These are phyloP conservation scores for Hyaloperonospora brassicae DNA, from an alignment of 352 stramenopile genomes.

Conservation along the genomic window DNA sequence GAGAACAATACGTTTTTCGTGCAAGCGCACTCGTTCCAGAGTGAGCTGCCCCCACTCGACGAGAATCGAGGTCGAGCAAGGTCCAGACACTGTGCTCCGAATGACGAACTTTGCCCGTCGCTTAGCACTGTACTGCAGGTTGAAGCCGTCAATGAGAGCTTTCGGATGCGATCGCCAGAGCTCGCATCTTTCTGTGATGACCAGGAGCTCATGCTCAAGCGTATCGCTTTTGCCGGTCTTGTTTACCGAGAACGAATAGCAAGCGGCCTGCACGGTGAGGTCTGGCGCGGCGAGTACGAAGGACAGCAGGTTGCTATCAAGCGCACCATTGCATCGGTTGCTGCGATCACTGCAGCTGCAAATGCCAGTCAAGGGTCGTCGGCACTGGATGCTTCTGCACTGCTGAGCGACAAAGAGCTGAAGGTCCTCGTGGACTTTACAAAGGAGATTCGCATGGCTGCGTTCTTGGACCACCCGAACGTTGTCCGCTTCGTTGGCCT, in stretches of 20 bases:
- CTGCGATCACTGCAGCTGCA: conserved; percentile 6
- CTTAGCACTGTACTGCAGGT: conserved; percentile 22
- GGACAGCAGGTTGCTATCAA: conserved; percentile 51
- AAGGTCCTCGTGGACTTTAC: conserved; percentile 34
- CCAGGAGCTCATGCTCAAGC: conserved; percentile 34
- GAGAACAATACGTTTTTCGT: conserved; percentile 27
- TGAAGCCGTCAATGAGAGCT: conserved; percentile 31
- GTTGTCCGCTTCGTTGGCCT: conserved; percentile 46
- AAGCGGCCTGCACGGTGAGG: conserved; percentile 33
- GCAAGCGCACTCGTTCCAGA: conserved; percentile 15
- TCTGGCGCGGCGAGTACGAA: conserved; percentile 51
- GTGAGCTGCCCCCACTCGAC: conserved; percentile 1
- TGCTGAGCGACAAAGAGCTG: conserved; percentile 23
- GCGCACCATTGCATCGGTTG: conserved; percentile 19
- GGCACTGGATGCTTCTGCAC: conserved; percentile 11
- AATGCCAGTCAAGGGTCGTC: conserved; percentile 10
- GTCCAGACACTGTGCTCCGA: conserved; percentile 16
- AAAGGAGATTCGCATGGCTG: conserved; percentile 40
- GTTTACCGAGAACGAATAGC: conserved; percentile 24
- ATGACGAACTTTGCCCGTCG: conserved; percentile 17
- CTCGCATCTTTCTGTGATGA: conserved; percentile 31
- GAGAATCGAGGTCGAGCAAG: background rate
- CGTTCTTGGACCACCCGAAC: conserved; percentile 41
- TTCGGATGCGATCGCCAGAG: conserved; percentile 21
- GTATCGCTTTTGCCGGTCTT: conserved; percentile 27